phyloP scores from a whole-genome alignment of 768 basidiomycete genomes.

The Amanita thiersii region DNA sequence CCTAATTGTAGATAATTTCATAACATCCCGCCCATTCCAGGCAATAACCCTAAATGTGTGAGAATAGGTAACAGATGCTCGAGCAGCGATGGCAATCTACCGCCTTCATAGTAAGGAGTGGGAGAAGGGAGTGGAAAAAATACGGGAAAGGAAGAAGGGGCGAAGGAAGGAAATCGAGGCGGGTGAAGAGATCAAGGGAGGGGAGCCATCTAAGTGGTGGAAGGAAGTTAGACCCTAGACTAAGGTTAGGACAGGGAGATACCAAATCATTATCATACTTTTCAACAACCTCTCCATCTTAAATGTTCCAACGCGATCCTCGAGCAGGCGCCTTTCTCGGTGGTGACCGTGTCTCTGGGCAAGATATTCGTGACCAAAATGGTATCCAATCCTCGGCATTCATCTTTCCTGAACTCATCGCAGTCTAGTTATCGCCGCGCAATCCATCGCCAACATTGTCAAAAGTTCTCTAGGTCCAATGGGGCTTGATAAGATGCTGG shows the following conservation, averaged over 20 bases:
- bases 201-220: neutral
- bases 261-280: neutral
- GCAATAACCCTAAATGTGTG: neutral
- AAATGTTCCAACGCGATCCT: slow-evolving; percentile 88
- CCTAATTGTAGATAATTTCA: too few species aligned
- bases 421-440: slow-evolving; percentile 79
- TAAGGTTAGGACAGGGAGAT: neutral
- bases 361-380: slow-evolving; percentile 96
- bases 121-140: slow-evolving; percentile 48
- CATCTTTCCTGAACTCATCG: slow-evolving; percentile 9
- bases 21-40: too few species aligned
- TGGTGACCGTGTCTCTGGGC: slow-evolving; percentile 88
- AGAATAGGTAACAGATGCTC: slow-evolving; percentile 78
- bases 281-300: neutral
- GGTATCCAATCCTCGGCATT: slow-evolving; percentile 36
- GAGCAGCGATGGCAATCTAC: slow-evolving; percentile 93
- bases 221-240: slow-evolving; percentile 3
- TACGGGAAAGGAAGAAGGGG: neutral
- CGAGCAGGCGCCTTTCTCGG: slow-evolving; percentile 89
- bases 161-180: neutral
- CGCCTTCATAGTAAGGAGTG: slow-evolving; percentile 75
- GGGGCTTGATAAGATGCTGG: slow-evolving; percentile 95
- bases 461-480: slow-evolving; percentile 94
- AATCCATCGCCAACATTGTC: slow-evolving; percentile 94
- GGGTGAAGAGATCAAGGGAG: neutral